Evolutionary conservation across 176 grass and related monocot species (phyloP).

Genomic region (Ananas comosus): DNA sequence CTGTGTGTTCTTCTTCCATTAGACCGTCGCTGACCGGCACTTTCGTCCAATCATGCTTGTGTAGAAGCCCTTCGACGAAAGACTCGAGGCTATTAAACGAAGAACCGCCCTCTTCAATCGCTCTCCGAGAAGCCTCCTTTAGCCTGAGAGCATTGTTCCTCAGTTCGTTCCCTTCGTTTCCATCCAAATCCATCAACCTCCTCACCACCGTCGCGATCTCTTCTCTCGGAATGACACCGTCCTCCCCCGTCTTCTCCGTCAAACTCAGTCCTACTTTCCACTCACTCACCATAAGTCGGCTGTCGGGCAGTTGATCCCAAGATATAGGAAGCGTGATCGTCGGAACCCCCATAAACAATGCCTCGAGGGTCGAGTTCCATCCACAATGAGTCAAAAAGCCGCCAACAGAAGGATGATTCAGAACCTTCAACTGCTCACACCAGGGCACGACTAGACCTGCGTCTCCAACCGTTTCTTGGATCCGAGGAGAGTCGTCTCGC

Average conservation of each 20-base stretch:
- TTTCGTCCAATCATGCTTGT: neutral
- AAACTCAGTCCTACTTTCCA: constrained; percentile 41
- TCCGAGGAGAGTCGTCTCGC: constrained; percentile 12
- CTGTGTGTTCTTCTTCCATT: neutral
- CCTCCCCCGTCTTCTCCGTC: constrained; percentile 27
- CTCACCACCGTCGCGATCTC: constrained; percentile 23
- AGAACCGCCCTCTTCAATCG: constrained; percentile 22
- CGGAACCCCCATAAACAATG: constrained; percentile 28
- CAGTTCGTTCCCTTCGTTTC: constrained; percentile 20
- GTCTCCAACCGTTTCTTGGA: constrained; percentile 17
- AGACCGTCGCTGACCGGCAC: too few relatives aligned
- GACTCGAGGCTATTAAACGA: constrained; percentile 23
- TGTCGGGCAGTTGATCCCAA: constrained; percentile 28
- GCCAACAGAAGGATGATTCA: constrained; percentile 33
- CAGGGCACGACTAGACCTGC: constrained; percentile 30
- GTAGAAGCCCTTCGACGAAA: constrained; percentile 30
- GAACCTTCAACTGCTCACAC: constrained; percentile 40
- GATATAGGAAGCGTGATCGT: constrained; percentile 39
- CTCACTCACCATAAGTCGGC: constrained; percentile 27
- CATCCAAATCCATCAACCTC: constrained; percentile 35
- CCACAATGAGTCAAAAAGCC: constrained; percentile 55
- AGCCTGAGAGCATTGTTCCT: constrained; percentile 22
- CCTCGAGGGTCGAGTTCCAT: constrained; percentile 45
- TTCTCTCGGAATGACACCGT: constrained; percentile 27
- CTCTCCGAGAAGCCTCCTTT: constrained; percentile 23